Percentiles rank a stretch among this genome's conserved stretches.
These are phyloP conservation scores for Colletotrichum siamense DNA, from an alignment of 2,329 filamentous ascomycete species.

Conservation along the genomic window DNA sequence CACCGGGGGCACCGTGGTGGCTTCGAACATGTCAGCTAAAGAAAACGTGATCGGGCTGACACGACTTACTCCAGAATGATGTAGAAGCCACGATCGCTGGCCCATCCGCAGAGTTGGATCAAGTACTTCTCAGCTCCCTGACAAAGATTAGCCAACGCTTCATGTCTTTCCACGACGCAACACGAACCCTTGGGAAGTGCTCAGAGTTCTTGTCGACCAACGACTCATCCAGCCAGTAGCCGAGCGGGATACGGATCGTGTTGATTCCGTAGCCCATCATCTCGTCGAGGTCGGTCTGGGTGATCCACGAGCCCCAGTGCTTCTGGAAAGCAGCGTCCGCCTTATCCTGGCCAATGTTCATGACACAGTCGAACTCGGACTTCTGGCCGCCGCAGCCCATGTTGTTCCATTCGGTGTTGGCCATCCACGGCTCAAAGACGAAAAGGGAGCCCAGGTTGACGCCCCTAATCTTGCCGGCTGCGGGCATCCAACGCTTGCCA, in stretches of 20 bases:
- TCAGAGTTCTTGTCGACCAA: constrained; percentile 51
- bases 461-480: constrained; percentile 51
- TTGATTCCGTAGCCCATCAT: constrained; percentile 58
- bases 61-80: constrained; percentile 50
- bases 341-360: constrained; percentile 47
- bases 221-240: constrained; percentile 60
- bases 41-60: neutral
- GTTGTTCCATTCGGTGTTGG: constrained; percentile 44
- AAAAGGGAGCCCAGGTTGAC: constrained; percentile 61
- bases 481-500: constrained; percentile 17
- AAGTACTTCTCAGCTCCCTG: constrained; percentile 51
- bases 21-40: neutral
- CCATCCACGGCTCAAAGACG: constrained; percentile 61
- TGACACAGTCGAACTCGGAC: constrained; percentile 61
- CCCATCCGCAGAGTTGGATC: constrained; percentile 51
- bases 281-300: constrained; percentile 49
- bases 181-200: constrained; percentile 47
- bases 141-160: neutral
- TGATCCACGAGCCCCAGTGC: constrained; percentile 59
- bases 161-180: accelerated
- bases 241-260: constrained; percentile 58
- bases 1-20: constrained; percentile 56
- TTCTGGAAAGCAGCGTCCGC: constrained; percentile 52
- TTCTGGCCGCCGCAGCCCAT: constrained; percentile 52
- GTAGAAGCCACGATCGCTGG: constrained; percentile 53